Conservation (phyloP, 768 basidiomycete genomes). For the Trametopsis cervina region DNA sequence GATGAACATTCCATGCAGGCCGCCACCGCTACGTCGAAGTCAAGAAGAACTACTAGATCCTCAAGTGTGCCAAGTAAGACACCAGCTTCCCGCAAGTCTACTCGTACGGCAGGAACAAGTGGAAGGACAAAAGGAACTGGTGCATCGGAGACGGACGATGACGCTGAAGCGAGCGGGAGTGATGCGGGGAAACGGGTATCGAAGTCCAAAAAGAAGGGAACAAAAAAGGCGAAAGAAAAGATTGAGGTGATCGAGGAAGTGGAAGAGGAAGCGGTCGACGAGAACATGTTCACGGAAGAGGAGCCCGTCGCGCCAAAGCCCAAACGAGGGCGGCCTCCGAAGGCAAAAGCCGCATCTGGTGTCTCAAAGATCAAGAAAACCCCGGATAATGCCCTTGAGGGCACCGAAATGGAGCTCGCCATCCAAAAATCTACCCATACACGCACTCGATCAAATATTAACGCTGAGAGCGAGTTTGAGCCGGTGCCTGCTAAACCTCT, state of each 20-base stretch:
- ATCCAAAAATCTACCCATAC: not conserved
- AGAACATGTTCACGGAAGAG: constrained; percentile 9
- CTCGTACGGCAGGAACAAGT: constrained; percentile 12
- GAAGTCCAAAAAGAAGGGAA: constrained; percentile 21
- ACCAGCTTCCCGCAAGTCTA: constrained; percentile 17
- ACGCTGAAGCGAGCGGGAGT: constrained; percentile 20
- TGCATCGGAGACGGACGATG: constrained; percentile 18
- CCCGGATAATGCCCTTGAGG: constrained; percentile 1
- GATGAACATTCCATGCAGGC: constrained; percentile 22
- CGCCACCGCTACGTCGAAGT: constrained; percentile 5
- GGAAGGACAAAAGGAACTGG: constrained; percentile 9
- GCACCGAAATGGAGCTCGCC: not conserved
- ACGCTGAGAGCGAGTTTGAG: constrained; percentile 15
- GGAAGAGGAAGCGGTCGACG: constrained; percentile 22
- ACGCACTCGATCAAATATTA: constrained; percentile 16
- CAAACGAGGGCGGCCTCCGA: constrained; percentile 13
- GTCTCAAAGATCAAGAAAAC: constrained; percentile 7
- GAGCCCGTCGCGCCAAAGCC: constrained; percentile 14
- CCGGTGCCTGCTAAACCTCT: not conserved
- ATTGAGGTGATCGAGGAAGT: constrained; percentile 25
- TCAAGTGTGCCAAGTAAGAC: constrained; percentile 17
- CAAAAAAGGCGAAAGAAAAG: constrained; percentile 16
- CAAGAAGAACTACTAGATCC: constrained; percentile 12
- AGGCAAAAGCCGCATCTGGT: not conserved
- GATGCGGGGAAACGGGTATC: constrained; percentile 21